phyloP scores from a whole-genome alignment of 345 rosid genomes.

The Eucalyptus camaldulensis region DNA sequence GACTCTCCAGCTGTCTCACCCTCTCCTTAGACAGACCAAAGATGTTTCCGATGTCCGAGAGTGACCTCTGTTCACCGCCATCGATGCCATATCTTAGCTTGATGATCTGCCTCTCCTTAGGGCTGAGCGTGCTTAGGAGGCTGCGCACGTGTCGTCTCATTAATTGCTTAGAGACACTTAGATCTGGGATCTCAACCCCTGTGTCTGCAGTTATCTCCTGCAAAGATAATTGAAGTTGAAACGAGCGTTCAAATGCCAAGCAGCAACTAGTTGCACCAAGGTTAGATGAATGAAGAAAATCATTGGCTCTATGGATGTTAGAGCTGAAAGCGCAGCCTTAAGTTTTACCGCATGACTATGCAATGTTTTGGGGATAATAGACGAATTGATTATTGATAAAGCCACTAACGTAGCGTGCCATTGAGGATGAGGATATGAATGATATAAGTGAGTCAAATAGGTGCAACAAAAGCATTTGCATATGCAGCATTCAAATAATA shows the following conservation, averaged over 20 bases:
- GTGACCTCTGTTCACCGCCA: constrained; percentile 44
- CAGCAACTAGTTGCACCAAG: neutral
- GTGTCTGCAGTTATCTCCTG: constrained; percentile 77
- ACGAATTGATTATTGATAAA: neutral
- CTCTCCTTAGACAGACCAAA: constrained; percentile 66
- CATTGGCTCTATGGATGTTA: neutral
- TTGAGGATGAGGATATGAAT: neutral
- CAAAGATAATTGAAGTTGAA: neutral
- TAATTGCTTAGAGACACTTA: constrained; percentile 41
- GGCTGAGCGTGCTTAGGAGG: constrained; percentile 43
- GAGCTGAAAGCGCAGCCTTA: neutral
- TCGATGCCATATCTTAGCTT: constrained; percentile 71
- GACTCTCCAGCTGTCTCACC: constrained; percentile 68
- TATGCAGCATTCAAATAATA: neutral
- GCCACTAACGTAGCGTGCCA: neutral
- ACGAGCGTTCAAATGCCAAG: neutral
- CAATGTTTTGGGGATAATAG: neutral
- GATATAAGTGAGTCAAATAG: neutral
- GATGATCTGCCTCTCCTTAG: constrained; percentile 65
- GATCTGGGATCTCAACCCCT: constrained; percentile 45
- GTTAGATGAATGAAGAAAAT: neutral
- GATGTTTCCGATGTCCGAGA: constrained; percentile 52
- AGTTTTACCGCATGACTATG: neutral
- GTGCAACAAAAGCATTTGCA: neutral
- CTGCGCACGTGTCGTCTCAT: constrained; percentile 62